A percentile compares a stretch with the other conserved stretches of the same genome.
Evolutionary conservation across 805 yeast genomes (phyloP).

Genomic region (Candida parachauliodes): DNA sequence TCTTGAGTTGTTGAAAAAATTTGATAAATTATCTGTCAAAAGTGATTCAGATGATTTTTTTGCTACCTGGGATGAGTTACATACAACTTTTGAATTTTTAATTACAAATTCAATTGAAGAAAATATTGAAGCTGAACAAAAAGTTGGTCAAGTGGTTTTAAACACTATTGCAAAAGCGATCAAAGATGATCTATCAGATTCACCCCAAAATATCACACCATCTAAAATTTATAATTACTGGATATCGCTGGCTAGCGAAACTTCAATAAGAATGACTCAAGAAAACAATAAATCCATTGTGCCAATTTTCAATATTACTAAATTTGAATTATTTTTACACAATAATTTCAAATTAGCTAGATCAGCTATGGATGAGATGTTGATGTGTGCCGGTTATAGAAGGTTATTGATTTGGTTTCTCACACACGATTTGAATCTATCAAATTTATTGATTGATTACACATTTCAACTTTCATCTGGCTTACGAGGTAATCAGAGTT

Average conservation of each 20-base stretch:
- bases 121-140: constrained; percentile 18
- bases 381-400: constrained; percentile 65
- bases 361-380: constrained; percentile 62
- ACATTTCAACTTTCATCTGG: constrained; percentile 58
- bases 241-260: constrained; percentile 30
- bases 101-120: constrained; percentile 23
- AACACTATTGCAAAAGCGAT: constrained; percentile 54
- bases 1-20: constrained; percentile 14
- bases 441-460: constrained; percentile 56
- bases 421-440: constrained; percentile 54
- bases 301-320: constrained; percentile 30
- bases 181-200: constrained; percentile 15
- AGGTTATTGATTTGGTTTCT: constrained; percentile 64
- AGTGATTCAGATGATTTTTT: constrained; percentile 27
- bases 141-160: constrained; percentile 38
- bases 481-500: constrained; percentile 43
- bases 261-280: constrained; percentile 20
- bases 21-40: constrained; percentile 14
- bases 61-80: constrained; percentile 21
- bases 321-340: constrained; percentile 50
- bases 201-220: constrained; percentile 34
- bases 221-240: constrained; percentile 49
- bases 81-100: constrained; percentile 21
- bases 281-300: constrained; percentile 25
- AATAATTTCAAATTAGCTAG: constrained; percentile 52